Base-by-base conservation (phyloP, 2,329 filamentous ascomycete genomes). In the Fusarium sp. region DNA sequence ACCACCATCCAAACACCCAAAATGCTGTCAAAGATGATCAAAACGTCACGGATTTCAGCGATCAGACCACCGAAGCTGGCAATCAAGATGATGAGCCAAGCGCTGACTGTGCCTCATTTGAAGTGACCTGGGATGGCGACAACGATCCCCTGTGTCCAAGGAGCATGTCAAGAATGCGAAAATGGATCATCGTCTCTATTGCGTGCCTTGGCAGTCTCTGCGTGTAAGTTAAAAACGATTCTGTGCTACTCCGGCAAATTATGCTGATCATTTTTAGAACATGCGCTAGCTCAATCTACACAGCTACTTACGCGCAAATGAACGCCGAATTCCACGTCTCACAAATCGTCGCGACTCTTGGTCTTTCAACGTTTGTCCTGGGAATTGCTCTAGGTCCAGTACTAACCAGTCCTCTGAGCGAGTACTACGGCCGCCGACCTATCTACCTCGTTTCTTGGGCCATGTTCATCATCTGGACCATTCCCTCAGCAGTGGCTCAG, bases 221-320 rank as follows among this genome's bases (percentile, higher is more conserved):
- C 33, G 65, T 68, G 65, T 69, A 66, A 66, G 65, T 51, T 19
- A 0, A 24, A 0, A 24, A 1, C 28, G 3, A 5, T 3, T 11
- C 6, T 5, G 3, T 26, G 4, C 15, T 19, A 5, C 22, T 7
- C 5, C 0, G 7, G 9, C 3, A 7, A 7, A 8, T 4, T n/a
- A 17, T 17, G n/a, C 61, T 65, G 1, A 65, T 5, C 14, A 5
- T 19, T 0, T 14, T 1, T 14, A 93, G 91, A 57, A 95, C 93
- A 14, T 93, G 92, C 76, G 87, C 91, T 2, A 94, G 91, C 36
- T 94, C 93, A 6, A 88, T 96, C 71, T 97, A 97, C 79, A 72
- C 71, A 3, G 31, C 71, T 3, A 73, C 71, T 0, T 73, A 73
- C 13, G 34, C 44, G 0, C 69, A 73, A 26, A 68, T 73, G 42